Evolutionary conservation across 345 rosid genomes (phyloP).

Genomic region (Salix dunnii): DNA sequence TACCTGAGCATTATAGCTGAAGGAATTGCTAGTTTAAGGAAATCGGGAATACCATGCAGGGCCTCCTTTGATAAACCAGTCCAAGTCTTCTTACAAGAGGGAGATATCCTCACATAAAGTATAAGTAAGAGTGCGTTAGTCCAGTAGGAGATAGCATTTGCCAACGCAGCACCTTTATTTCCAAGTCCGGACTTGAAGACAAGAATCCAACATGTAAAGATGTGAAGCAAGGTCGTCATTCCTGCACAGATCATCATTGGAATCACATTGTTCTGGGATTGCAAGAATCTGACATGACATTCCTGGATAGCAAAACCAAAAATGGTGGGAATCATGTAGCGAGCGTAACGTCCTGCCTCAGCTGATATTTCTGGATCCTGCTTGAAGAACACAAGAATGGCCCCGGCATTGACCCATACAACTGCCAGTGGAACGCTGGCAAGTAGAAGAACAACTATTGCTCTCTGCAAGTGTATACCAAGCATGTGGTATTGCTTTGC

Average conservation of each 20-base stretch:
- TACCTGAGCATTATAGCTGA: slow-evolving; percentile 49
- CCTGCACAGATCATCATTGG: slow-evolving; percentile 50
- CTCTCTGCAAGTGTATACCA: slow-evolving; percentile 26
- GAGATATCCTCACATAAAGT: slow-evolving; percentile 27
- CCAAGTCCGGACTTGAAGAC: slow-evolving; percentile 42
- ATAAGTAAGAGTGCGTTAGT: slow-evolving; percentile 26
- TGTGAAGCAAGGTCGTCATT: slow-evolving; percentile 37
- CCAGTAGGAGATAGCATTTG: slow-evolving; percentile 40
- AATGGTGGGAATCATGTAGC: slow-evolving; percentile 40
- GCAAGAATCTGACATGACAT: slow-evolving; percentile 44
- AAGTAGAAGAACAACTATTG: slow-evolving; percentile 22
- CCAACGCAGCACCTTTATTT: slow-evolving; percentile 53
- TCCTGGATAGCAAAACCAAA: slow-evolving; percentile 41
- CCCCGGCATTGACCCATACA: slow-evolving; percentile 15
- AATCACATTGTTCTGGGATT: slow-evolving; percentile 44
- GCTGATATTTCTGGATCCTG: slow-evolving; percentile 37
- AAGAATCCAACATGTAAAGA: slow-evolving; percentile 42
- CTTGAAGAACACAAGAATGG: slow-evolving; percentile 11
- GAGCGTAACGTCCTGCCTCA: slow-evolving; percentile 42
- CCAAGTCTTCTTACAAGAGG: slow-evolving; percentile 39
- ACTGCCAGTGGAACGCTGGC: slow-evolving; percentile 18
- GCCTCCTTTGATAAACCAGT: slow-evolving; percentile 38
- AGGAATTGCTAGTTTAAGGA: slow-evolving; percentile 38
- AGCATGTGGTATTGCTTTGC: slow-evolving; percentile 33
- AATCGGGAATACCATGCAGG: slow-evolving; percentile 12